Conservation (phyloP, 2,329 filamentous ascomycete species). For the Diaporthe australafricana region DNA sequence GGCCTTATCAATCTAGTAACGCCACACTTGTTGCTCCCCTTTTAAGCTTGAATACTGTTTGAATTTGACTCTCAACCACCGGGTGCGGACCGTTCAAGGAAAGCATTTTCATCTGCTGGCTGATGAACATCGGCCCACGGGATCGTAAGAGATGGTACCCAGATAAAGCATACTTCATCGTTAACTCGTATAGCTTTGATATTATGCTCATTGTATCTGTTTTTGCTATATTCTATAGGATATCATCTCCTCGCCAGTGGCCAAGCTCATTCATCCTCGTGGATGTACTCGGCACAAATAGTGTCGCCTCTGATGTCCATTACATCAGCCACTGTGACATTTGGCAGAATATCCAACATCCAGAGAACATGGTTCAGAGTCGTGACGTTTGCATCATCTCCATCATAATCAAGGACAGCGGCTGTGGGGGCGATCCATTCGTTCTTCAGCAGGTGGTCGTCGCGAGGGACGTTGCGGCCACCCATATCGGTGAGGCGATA, state of each 20-base stretch:
- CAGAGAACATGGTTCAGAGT: conserved; percentile 26
- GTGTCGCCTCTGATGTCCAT: conserved; percentile 15
- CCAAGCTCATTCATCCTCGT: conserved; percentile 1
- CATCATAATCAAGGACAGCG: conserved; percentile 24
- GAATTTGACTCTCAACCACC: no score
- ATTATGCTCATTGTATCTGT: no score
- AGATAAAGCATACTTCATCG: no score
- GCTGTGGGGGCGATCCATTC: not conserved
- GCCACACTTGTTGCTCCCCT: not conserved
- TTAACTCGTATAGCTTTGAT: no score
- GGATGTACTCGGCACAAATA: conserved; percentile 30
- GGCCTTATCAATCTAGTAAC: not conserved
- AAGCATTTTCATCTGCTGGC: rapidly evolving
- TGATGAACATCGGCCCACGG: no score
- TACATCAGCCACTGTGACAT: conserved; percentile 28
- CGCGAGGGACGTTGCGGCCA: conserved; percentile 38
- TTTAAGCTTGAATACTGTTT: not conserved
- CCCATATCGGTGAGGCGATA: conserved; percentile 42
- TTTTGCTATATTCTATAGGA: no score
- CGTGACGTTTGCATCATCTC: conserved; percentile 27
- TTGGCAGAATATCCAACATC: conserved; percentile 24
- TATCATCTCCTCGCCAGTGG: no score
- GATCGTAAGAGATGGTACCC: no score
- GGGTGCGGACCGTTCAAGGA: not conserved
- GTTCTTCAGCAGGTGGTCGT: not conserved